A percentile compares a stretch with the other conserved stretches of the same genome.
Evolutionary conservation across 2,329 filamentous ascomycete species (phyloP).

Genomic region (Aspergillus sp.): DNA sequence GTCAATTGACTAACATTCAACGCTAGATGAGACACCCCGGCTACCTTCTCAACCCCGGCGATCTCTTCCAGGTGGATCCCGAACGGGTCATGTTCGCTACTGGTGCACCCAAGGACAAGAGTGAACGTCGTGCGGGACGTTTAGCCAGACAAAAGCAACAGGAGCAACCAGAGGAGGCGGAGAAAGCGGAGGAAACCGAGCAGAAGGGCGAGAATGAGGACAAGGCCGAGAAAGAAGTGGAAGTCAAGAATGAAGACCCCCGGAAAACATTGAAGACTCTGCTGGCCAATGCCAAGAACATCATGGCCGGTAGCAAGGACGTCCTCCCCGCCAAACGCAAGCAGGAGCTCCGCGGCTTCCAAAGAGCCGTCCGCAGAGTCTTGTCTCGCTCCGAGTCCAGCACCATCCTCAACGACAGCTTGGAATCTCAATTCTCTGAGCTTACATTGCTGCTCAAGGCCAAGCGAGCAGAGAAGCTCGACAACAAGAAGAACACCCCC

Average conservation of each 20-base stretch:
- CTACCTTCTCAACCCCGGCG: conserved; percentile 92
- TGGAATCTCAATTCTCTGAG: conserved; percentile 52
- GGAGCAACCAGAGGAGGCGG: conserved; percentile 17
- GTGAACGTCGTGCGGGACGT: conserved; percentile 35
- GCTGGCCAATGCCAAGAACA: conserved; percentile 54
- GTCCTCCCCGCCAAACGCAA: conserved; percentile 66
- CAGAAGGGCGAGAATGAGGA: conserved; percentile 23
- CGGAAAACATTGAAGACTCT: conserved; percentile 51
- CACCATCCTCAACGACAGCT: conserved; percentile 40
- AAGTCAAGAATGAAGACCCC: conserved; percentile 32
- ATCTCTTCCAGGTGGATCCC: conserved; percentile 94
- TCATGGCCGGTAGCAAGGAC: conserved; percentile 51
- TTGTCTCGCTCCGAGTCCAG: conserved; percentile 51
- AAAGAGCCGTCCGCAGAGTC: conserved; percentile 59
- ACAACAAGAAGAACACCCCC: conserved; percentile 5
- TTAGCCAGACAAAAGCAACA: conserved; percentile 17
- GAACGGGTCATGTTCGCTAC: conserved; percentile 86
- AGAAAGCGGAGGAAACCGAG: conserved; percentile 20
- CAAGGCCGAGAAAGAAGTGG: conserved; percentile 19
- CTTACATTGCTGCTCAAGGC: conserved; percentile 47
- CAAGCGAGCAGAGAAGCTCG: conserved; percentile 22
- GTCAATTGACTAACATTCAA: neutral
- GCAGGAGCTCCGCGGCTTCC: conserved; percentile 69
- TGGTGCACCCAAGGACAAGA: conserved; percentile 61
- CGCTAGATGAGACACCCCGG: conserved; percentile 81